Evolutionary conservation across 2,329 filamentous ascomycete genomes (phyloP), one percentile per base, ranked within the genome.

Genomic region (Neophaeococcomyces aloes): DNA sequence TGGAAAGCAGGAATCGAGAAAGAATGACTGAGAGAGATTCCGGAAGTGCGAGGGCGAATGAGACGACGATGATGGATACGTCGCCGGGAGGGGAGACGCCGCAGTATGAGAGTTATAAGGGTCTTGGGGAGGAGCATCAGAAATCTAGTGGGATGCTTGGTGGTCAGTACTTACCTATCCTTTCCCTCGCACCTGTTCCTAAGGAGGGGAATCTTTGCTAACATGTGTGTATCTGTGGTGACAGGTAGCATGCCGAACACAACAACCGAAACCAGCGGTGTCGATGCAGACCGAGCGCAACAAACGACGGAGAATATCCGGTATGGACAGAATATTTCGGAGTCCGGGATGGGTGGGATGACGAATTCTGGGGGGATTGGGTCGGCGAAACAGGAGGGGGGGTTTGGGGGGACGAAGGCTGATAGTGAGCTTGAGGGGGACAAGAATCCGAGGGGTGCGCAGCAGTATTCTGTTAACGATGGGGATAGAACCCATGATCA

Each of bases 111-210:
- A 72, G 68, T 38, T 68, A 70, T 40, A 59, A 71, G 38, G 68
- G 65, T n/a, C 65, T 71, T 42, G 68, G 65, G 2, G 51, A 68
- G 13, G 66, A 70, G 0, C 70, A 70, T 40, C 59, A 62, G 13
- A 79, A 76, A 52, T 66, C 72, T 46, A 65, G 67, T 18, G 78
- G 77, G 5, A 74, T 79, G 56, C 57, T 81, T 21, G 71, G 73
- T 48, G 61, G 74, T 76, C 62, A 40, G 3, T 56, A 39, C 29
- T 29, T 41, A 32, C 25, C 19, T n/a, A n/a, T n/a, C n/a, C n/a
- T n/a, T n/a, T n/a, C n/a, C n/a, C n/a, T n/a, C n/a, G n/a, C n/a
- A n/a, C n/a, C n/a, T n/a, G n/a, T n/a, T n/a, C n/a, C n/a, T n/a
- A n/a, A n/a, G n/a, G n/a, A n/a, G n/a, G n/a, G n/a, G n/a, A n/a